These are phyloP conservation scores for Trichomonascaceae sp. DNA, from an alignment of 1,139 yeast species.

Conservation along the genomic window DNA sequence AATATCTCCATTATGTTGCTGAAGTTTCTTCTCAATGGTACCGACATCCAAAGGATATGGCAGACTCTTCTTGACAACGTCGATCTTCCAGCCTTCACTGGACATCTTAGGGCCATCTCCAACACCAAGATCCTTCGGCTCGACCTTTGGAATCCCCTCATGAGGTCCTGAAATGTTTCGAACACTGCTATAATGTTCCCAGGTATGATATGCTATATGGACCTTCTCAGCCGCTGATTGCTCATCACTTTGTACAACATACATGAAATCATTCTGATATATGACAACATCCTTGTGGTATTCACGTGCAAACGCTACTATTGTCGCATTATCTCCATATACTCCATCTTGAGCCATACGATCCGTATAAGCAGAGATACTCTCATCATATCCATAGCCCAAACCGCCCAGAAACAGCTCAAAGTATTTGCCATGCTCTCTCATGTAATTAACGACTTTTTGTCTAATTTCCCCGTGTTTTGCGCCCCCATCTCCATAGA, in stretches of 20 bases:
- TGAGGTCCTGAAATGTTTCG: conserved; percentile 36
- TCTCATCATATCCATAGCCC: conserved; percentile 26
- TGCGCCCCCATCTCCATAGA: conserved; percentile 33
- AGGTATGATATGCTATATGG: conserved; percentile 38
- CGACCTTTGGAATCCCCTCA: conserved; percentile 32
- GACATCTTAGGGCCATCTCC: conserved; percentile 7
- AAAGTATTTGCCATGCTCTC: conserved; percentile 27
- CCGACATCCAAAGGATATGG: conserved; percentile 18
- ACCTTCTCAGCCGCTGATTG: conserved; percentile 14
- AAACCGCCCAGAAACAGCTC: conserved; percentile 28
- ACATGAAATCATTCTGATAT: conserved; percentile 35
- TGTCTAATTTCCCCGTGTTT: conserved; percentile 30
- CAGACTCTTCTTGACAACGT: conserved; percentile 26
- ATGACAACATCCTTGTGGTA: conserved; percentile 31
- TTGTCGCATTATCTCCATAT: conserved; percentile 39
- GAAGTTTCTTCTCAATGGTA: conserved; percentile 16
- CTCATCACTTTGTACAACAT: conserved; percentile 26
- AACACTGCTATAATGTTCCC: conserved; percentile 41
- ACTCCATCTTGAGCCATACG: conserved; percentile 37
- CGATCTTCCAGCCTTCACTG: conserved; percentile 28
- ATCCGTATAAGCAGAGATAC: conserved; percentile 31
- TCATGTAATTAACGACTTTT: conserved; percentile 31
- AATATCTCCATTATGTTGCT: conserved; percentile 21
- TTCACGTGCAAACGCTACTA: conserved; percentile 36
- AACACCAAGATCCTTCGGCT: conserved; percentile 16